Evolutionary conservation across 306 rosid genomes (phyloP).

Genomic region (Spatholobus suberectus): DNA sequence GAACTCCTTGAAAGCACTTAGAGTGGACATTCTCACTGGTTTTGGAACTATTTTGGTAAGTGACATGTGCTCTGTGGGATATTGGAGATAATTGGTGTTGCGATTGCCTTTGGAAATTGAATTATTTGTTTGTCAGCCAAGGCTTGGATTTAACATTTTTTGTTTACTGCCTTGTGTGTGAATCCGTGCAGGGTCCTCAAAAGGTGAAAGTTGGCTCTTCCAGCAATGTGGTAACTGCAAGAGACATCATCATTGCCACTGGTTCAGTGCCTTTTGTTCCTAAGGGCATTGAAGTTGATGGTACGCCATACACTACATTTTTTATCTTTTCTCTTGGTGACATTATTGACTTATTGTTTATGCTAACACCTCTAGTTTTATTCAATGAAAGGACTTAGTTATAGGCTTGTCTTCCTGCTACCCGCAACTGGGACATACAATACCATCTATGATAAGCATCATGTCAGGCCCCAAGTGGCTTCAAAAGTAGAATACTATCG

Average conservation of each 20-base stretch:
- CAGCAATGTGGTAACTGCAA: conserved; percentile 70
- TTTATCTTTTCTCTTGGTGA: conserved; percentile 18
- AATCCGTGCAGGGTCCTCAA: conserved; percentile 68
- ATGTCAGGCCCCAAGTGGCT: neutral
- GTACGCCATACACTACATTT: conserved; percentile 42
- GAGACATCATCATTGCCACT: conserved; percentile 82
- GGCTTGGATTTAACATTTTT: conserved; percentile 17
- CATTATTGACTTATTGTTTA: conserved; percentile 10
- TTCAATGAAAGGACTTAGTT: neutral
- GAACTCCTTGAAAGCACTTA: conserved; percentile 80
- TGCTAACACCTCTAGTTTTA: conserved; percentile 8
- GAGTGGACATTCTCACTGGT: conserved; percentile 85
- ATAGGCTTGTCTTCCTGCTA: neutral
- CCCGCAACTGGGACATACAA: neutral
- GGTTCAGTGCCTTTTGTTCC: conserved; percentile 94
- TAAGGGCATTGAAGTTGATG: conserved; percentile 91
- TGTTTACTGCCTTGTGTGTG: conserved; percentile 20
- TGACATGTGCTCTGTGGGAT: neutral
- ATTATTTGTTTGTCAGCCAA: neutral
- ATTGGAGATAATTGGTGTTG: neutral
- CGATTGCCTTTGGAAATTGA: neutral
- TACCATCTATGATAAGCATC: neutral
- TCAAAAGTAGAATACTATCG: neutral
- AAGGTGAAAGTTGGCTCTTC: conserved; percentile 79
- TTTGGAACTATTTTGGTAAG: conserved; percentile 79